Evolutionary conservation across 2,329 filamentous ascomycete species (phyloP), one percentile per base, ranked within the genome.

Genomic region (Fusarium penzigii): DNA sequence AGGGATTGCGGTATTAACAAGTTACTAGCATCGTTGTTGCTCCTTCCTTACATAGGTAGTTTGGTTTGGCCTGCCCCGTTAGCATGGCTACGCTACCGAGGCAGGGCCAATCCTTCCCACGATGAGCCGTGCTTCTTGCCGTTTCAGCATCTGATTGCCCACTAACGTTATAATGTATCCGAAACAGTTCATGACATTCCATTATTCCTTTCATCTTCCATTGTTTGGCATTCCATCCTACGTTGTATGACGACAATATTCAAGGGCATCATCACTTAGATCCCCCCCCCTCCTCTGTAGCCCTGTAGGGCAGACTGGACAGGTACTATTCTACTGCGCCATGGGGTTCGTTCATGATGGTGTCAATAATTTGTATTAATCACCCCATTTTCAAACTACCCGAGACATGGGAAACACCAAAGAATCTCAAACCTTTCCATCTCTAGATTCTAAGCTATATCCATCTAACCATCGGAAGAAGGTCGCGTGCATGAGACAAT

Each of bases 241-340:
- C 20, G n/a, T n/a, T n/a, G n/a, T n/a, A n/a, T n/a, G n/a, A n/a
- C n/a, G n/a, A n/a, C 12, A 41, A 14, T 46, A 39, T 29, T 11
- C 29, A 29, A 49, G 39, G 14, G 17, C 39, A n/a, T 41, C 17
- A n/a, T 41, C 16, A 13, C 13, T 7, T 46, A 50, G 43, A 29
- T 40, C 56, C 46, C 42, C 56, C 46, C 42, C 20, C 20, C 39
- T 45, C 34, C n/a, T 29, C 17, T 47, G 46, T 40, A 57, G 44
- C 57, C 46, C 52, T 46, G 17, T 53, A 56, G 49, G 56, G 46
- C 48, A 39, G 20, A 25, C 20, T 7, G 20, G 20, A 25, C 20
- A 25, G 46, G 52, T 42, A 44, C 46, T 49, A 46, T 53, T 48
- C 29, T 25, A 58, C 41, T 44, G n/a, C 32, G 17, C 25, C 44